A percentile compares a stretch with the other conserved stretches of the same genome.
Evolutionary conservation across 1,139 yeast genomes (phyloP).

Genomic region (Pichia cactophila): DNA sequence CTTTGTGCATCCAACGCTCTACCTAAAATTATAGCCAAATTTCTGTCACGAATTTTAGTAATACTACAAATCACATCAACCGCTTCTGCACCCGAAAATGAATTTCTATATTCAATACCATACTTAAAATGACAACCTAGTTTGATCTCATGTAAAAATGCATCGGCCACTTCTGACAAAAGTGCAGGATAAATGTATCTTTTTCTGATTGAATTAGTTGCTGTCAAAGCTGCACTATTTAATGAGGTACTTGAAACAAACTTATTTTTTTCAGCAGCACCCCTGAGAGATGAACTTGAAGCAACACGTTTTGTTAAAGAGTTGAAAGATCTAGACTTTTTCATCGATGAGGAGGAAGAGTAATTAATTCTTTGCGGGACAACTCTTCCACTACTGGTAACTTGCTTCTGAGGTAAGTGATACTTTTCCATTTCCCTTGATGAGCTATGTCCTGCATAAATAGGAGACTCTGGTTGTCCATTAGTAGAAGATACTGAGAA

Average conservation of each 20-base stretch:
- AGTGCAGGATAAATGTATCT: slow-evolving; percentile 86
- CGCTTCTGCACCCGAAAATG: slow-evolving; percentile 92
- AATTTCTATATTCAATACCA: slow-evolving; percentile 90
- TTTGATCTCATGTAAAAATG: slow-evolving; percentile 63
- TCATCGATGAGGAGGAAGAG: slow-evolving; percentile 18
- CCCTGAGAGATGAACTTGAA: slow-evolving; percentile 23
- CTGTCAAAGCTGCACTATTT: slow-evolving; percentile 34
- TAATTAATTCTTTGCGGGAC: slow-evolving; percentile 36
- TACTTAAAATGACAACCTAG: slow-evolving; percentile 80
- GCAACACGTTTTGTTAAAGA: slow-evolving; percentile 27
- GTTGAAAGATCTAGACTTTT: slow-evolving; percentile 27
- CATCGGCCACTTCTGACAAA: slow-evolving; percentile 75
- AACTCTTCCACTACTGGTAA: slow-evolving; percentile 33
- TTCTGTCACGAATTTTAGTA: slow-evolving; percentile 84
- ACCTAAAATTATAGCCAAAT: slow-evolving; percentile 80
- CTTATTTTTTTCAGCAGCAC: slow-evolving; percentile 23
- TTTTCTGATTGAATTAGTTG: slow-evolving; percentile 36
- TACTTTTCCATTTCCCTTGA: slow-evolving; percentile 25
- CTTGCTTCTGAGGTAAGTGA: slow-evolving; percentile 21
- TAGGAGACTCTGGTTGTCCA: slow-evolving; percentile 10
- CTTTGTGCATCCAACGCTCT: slow-evolving; percentile 92
- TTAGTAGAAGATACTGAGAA: slow-evolving; percentile 16
- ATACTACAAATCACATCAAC: slow-evolving; percentile 82
- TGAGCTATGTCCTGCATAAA: slow-evolving; percentile 10
- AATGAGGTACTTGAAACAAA: slow-evolving; percentile 20